Conservation (phyloP, 179 eudicot genomes). For the Beta macrorhiza region DNA sequence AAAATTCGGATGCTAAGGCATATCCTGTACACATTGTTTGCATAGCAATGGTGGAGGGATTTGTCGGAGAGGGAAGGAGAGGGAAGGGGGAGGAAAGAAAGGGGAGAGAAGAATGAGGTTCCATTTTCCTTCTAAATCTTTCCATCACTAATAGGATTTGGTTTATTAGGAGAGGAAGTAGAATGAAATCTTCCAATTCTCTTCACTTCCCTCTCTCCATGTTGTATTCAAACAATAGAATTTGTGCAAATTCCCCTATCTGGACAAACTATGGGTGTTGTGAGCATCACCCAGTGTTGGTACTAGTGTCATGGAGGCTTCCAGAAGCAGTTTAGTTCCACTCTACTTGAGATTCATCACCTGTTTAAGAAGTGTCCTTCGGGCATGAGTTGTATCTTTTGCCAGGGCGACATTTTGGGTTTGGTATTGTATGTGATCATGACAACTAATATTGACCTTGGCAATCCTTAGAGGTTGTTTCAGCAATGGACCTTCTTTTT, state of each 20-base stretch:
- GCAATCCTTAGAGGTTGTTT: neutral
- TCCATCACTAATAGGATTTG: too few relatives aligned
- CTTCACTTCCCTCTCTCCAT: too few relatives aligned
- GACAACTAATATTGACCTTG: neutral
- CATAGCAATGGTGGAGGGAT: too few relatives aligned
- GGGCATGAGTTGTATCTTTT: neutral
- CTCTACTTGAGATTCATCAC: neutral
- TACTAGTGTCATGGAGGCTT: neutral
- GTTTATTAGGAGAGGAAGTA: too few relatives aligned
- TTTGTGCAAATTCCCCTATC: too few relatives aligned
- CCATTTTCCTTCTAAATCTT: too few relatives aligned
- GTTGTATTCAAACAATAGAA: too few relatives aligned
- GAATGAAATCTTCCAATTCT: too few relatives aligned
- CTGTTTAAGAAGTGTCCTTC: neutral
- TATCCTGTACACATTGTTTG: neutral
- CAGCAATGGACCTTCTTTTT: neutral
- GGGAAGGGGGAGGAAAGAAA: too few relatives aligned
- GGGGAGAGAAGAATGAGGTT: too few relatives aligned
- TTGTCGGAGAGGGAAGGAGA: too few relatives aligned
- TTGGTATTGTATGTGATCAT: neutral
- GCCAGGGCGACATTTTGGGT: neutral
- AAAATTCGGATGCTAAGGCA: neutral
- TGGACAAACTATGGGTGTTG: neutral
- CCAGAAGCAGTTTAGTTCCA: neutral
- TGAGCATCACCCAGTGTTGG: neutral